phyloP scores from a whole-genome alignment of 345 rosid genomes.

The Acer yangbiense region DNA sequence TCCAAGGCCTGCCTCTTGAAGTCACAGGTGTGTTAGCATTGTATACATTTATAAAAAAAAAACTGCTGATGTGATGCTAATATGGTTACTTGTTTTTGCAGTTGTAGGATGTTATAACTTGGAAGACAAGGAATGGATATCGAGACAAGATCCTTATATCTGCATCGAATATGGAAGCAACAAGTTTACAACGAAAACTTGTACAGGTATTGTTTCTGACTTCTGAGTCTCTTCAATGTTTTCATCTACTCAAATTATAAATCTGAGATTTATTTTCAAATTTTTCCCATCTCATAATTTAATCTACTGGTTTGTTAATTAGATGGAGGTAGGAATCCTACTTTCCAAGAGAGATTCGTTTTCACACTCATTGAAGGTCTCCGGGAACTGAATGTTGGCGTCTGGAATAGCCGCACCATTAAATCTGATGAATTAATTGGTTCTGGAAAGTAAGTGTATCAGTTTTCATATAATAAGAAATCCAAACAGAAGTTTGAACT shows the following conservation, averaged over 20 bases:
- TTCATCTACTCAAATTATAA: not conserved
- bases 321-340: slow-evolving; percentile 60
- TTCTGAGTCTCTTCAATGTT: too few species aligned
- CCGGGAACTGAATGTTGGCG: slow-evolving; percentile 37
- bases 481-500: not conserved
- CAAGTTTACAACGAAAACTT: slow-evolving; percentile 47
- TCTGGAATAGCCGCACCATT: slow-evolving; percentile 54
- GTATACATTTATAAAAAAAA: not conserved
- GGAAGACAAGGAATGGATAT: slow-evolving; percentile 59
- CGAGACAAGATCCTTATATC: slow-evolving; percentile 59
- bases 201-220: slow-evolving; percentile 38
- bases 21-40: slow-evolving; percentile 39
- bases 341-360: slow-evolving; percentile 53
- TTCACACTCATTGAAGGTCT: slow-evolving; percentile 56
- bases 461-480: not conserved
- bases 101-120: slow-evolving; percentile 50
- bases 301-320: not conserved
- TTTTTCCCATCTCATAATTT: not conserved
- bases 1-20: slow-evolving; percentile 60
- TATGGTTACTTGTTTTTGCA: slow-evolving; percentile 13
- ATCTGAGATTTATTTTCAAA: not conserved
- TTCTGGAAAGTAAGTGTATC: slow-evolving; percentile 40
- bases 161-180: slow-evolving; percentile 47
- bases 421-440: slow-evolving; percentile 51
- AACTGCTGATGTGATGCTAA: not conserved